These are phyloP conservation scores for Suillus clintonianus DNA, from an alignment of 768 basidiomycete genomes.

Conservation along the genomic window DNA sequence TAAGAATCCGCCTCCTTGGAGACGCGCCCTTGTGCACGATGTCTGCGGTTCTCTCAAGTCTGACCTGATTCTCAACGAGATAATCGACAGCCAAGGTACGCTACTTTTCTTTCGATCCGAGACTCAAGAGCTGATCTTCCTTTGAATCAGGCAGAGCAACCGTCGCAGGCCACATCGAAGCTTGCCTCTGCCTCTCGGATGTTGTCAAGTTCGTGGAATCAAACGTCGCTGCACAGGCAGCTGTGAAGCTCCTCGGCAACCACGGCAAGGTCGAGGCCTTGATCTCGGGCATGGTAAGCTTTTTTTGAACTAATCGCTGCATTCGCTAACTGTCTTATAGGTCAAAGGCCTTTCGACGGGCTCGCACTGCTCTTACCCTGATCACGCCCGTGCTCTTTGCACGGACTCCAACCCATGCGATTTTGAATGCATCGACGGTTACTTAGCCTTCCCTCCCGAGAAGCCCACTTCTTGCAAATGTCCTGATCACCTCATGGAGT, in stretches of 20 bases:
- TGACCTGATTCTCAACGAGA: slow-evolving; percentile 19
- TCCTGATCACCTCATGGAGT: slow-evolving; percentile 23
- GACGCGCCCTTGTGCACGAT: slow-evolving; percentile 8
- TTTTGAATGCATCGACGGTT: slow-evolving; percentile 32
- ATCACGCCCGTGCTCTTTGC: slow-evolving; percentile 24
- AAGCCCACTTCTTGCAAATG: slow-evolving; percentile 30
- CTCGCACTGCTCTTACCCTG: slow-evolving; percentile 33
- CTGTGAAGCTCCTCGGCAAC: slow-evolving; percentile 21
- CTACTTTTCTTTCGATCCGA: too few species aligned
- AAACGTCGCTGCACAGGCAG: slow-evolving; percentile 23
- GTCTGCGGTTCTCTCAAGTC: slow-evolving; percentile 16
- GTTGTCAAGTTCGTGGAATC: slow-evolving; percentile 24
- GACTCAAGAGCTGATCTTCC: not conserved
- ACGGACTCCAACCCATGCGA: slow-evolving; percentile 23
- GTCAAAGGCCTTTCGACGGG: slow-evolving; percentile 18
- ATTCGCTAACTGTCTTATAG: slow-evolving; percentile 15
- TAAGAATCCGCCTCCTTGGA: slow-evolving; percentile 1
- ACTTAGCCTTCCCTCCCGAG: slow-evolving; percentile 17
- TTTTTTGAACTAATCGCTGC: not conserved
- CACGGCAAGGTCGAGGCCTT: slow-evolving; percentile 18
- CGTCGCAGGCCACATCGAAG: slow-evolving; percentile 26
- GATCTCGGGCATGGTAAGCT: slow-evolving; percentile 25
- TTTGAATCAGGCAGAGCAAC: slow-evolving; percentile 17
- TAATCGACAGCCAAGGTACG: slow-evolving; percentile 12
- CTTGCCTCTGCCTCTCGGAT: slow-evolving; percentile 31